phyloP scores from a whole-genome alignment of 169 alveolate species.

The Plasmodium reichenowi region DNA sequence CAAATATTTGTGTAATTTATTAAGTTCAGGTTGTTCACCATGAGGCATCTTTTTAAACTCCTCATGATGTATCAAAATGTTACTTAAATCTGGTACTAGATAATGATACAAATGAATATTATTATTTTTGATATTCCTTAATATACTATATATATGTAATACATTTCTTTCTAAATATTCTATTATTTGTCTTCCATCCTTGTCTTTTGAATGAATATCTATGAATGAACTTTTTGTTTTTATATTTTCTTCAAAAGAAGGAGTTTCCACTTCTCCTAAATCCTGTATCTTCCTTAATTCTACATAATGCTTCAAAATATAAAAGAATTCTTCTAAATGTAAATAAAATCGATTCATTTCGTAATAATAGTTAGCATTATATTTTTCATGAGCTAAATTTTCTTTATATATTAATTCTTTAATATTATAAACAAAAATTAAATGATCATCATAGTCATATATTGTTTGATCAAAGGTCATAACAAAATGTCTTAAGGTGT shows the following conservation, averaged over 20 bases:
- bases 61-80: conserved; percentile 14
- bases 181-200: neutral
- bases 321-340: neutral
- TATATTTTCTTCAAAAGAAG: neutral
- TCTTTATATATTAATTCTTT: neutral
- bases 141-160: conserved; percentile 12
- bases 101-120: neutral
- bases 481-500: conserved; percentile 11
- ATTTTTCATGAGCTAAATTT: conserved; percentile 15
- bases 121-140: neutral
- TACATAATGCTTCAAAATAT: conserved; percentile 1
- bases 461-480: neutral
- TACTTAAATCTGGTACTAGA: conserved; percentile 17
- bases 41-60: neutral
- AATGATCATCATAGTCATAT: neutral
- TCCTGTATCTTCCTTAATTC: conserved; percentile 1
- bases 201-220: too few relatives aligned
- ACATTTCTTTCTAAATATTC: conserved; percentile 30
- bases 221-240: too few relatives aligned
- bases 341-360: neutral
- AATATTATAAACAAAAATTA: conserved; percentile 7
- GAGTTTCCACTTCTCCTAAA: neutral
- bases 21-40: too few relatives aligned
- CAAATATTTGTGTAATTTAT: too few relatives aligned
- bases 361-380: neutral